phyloP scores from a whole-genome alignment of 2,329 filamentous ascomycete genomes.

The Diaporthe citri region DNA sequence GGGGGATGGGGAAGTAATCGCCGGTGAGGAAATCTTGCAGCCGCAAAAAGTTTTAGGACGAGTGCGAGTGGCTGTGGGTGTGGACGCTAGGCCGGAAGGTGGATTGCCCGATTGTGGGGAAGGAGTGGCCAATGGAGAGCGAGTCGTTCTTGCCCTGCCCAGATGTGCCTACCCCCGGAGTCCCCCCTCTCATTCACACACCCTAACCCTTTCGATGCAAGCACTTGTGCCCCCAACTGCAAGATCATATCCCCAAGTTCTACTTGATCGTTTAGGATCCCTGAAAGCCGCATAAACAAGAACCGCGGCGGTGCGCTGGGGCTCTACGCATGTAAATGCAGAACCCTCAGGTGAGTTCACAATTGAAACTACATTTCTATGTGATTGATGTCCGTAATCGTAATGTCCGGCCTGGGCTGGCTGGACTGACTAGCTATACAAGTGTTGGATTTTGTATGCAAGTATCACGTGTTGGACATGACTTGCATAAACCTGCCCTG shows the following conservation, averaged over 20 bases:
- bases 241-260: neutral
- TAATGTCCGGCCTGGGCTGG: neutral
- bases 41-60: slow-evolving; percentile 23
- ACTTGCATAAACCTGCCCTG: slow-evolving; percentile 7
- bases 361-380: neutral
- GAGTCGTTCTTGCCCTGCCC: slow-evolving; percentile 2
- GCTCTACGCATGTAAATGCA: neutral
- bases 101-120: slow-evolving; percentile 30
- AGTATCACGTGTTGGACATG: slow-evolving; percentile 3
- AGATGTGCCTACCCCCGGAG: neutral
- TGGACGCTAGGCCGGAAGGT: slow-evolving; percentile 33
- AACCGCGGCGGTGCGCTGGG: neutral
- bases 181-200: neutral
- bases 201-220: neutral
- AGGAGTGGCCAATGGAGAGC: slow-evolving; percentile 10
- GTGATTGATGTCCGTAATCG: neutral
- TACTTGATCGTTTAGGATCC: neutral
- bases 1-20: slow-evolving; percentile 28
- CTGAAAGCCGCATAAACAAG: neutral
- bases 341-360: neutral
- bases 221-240: too few relatives aligned
- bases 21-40: slow-evolving; percentile 18
- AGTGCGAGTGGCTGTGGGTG: slow-evolving; percentile 10
- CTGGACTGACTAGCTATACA: neutral
- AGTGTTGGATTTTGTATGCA: neutral